These are phyloP conservation scores for Carallia brachiata DNA, from an alignment of 345 rosid genomes.

Conservation along the genomic window DNA sequence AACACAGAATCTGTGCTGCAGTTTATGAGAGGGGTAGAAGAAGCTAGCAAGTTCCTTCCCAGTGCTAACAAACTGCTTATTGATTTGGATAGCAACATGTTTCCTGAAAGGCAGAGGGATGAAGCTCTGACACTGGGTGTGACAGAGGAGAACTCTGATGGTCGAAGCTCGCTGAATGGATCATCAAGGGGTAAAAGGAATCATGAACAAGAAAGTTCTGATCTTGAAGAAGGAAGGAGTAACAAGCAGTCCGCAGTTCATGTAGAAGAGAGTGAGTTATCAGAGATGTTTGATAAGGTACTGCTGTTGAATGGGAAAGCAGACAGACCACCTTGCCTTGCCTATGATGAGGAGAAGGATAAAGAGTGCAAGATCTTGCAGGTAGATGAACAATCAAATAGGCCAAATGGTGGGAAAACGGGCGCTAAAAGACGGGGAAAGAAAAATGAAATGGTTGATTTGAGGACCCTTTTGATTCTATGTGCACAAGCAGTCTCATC, in stretches of 20 bases:
- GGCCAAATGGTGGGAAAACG: slow-evolving; percentile 40
- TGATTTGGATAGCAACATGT: slow-evolving; percentile 25
- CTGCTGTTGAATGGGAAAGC: slow-evolving; percentile 40
- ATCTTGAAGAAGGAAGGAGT: slow-evolving; percentile 49
- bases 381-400: slow-evolving; percentile 40
- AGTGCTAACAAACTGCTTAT: slow-evolving; percentile 40
- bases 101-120: slow-evolving; percentile 8
- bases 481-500: slow-evolving; percentile 91
- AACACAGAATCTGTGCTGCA: slow-evolving; percentile 55
- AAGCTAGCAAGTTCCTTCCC: slow-evolving; percentile 91
- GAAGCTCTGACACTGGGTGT: slow-evolving; percentile 18
- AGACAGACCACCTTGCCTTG: slow-evolving; percentile 1
- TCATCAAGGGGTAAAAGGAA: slow-evolving; percentile 55
- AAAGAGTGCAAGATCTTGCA: slow-evolving; percentile 19
- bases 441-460: slow-evolving; percentile 72
- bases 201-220: slow-evolving; percentile 47
- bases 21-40: slow-evolving; percentile 72
- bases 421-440: slow-evolving; percentile 47
- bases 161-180: slow-evolving; percentile 20
- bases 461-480: slow-evolving; percentile 65
- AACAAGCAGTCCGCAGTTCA: slow-evolving; percentile 51
- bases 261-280: slow-evolving; percentile 52
- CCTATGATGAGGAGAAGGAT: neutral
- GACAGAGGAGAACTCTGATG: slow-evolving; percentile 31
- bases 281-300: slow-evolving; percentile 69